Conservation (phyloP, 148 eudicot species). For the Rheum nobile region DNA sequence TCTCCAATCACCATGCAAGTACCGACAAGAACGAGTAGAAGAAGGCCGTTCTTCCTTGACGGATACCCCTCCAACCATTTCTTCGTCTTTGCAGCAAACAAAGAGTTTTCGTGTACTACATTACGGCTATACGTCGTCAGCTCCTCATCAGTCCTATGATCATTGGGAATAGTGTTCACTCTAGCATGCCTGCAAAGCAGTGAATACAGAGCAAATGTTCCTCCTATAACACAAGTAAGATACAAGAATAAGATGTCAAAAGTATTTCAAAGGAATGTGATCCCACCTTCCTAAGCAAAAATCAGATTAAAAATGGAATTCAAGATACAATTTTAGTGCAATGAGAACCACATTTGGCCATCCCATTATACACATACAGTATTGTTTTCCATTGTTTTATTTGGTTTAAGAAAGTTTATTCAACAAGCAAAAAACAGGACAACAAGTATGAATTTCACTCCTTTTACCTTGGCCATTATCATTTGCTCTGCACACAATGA, state of each 20-base stretch:
- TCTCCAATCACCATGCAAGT: conserved; percentile 95
- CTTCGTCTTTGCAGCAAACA: conserved; percentile 81
- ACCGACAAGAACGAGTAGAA: conserved; percentile 75
- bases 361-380: no score
- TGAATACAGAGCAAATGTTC: conserved; percentile 45
- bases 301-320: not conserved
- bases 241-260: not conserved
- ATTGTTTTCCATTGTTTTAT: no score
- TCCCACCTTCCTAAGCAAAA: not conserved
- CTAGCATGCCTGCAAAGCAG: conserved; percentile 65
- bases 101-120: conserved; percentile 50
- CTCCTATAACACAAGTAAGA: conserved; percentile 14
- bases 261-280: not conserved
- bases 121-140: conserved; percentile 89
- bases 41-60: conserved; percentile 57
- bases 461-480: conserved; percentile 11
- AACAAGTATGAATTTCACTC: no score
- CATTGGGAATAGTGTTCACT: conserved; percentile 72
- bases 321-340: no score
- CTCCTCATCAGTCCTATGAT: conserved; percentile 88
- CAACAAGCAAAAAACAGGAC: not conserved
- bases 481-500: conserved; percentile 11
- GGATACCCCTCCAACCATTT: conserved; percentile 65
- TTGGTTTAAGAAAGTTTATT: no score
- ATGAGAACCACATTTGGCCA: no score